These are phyloP conservation scores for Heracleum sosnowskyi DNA, from an alignment of 129 eudicot genomes.

Conservation along the genomic window DNA sequence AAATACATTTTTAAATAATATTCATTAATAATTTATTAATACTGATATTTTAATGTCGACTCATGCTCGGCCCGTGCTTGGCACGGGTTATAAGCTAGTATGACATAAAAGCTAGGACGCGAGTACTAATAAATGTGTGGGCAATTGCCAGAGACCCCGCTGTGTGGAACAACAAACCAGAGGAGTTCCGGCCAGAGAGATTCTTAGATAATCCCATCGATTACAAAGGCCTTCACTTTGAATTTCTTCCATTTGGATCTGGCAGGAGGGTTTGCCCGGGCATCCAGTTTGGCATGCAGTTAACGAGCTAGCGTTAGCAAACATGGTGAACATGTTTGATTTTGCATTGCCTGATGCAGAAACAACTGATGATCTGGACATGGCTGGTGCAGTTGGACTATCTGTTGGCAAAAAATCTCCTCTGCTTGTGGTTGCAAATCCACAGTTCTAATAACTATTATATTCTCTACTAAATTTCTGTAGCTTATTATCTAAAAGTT, in stretches of 20 bases:
- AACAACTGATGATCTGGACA: constrained; percentile 32
- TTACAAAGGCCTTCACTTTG: constrained; percentile 38
- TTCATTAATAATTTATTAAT: no score
- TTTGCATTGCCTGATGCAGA: constrained; percentile 26
- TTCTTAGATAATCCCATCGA: constrained; percentile 31
- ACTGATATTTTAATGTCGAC: no score
- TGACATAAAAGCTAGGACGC: constrained; percentile 38
- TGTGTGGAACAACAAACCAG: constrained; percentile 47
- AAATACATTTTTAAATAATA: no score
- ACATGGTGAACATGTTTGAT: constrained; percentile 36
- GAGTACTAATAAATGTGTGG: constrained; percentile 10
- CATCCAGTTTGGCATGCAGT: constrained; percentile 25
- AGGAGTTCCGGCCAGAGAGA: constrained; percentile 51
- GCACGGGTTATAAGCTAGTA: no score
- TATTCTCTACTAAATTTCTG: no score
- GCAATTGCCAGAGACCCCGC: constrained; percentile 48
- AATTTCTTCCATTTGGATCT: constrained; percentile 53
- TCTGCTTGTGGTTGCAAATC: constrained; percentile 6
- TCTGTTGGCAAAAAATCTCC: constrained; percentile 29
- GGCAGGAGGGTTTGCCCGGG: constrained; percentile 69
- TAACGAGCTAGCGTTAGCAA: constrained; percentile 40
- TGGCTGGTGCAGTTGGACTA: constrained; percentile 30
- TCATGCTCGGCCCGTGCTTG: no score
- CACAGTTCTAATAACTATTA: background rate
- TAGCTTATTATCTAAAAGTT: no score